Evolutionary conservation across 106 monocot species (phyloP).

Genomic region (Dioscorea alata): DNA sequence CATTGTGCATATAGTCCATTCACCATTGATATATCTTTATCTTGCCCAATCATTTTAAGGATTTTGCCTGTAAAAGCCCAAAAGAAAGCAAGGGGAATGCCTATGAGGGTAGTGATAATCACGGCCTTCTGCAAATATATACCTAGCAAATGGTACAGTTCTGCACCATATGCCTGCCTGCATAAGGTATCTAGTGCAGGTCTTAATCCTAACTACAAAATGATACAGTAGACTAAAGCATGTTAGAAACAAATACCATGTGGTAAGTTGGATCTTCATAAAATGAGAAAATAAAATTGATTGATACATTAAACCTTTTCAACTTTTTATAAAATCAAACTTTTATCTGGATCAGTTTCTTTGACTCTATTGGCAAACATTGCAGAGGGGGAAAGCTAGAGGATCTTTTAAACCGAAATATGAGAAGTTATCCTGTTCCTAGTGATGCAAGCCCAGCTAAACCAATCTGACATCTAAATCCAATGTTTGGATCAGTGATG

Average conservation of each 20-base stretch:
- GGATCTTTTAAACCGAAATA: no score
- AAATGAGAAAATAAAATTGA: no score
- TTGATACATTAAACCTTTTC: not conserved
- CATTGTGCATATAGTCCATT: not conserved
- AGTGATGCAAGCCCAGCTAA: no score
- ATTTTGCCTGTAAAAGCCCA: not conserved
- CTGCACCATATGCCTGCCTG: not conserved
- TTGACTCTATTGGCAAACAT: no score
- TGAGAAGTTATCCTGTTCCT: no score
- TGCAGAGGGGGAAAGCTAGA: no score
- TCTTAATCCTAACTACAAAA: not conserved
- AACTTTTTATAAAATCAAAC: no score
- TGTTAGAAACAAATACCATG: no score
- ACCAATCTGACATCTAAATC: no score
- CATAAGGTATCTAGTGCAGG: not conserved
- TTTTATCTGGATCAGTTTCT: no score
- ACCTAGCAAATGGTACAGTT: not conserved
- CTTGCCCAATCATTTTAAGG: not conserved
- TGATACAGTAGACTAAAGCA: not conserved
- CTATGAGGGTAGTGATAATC: not conserved
- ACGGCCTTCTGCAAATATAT: not conserved
- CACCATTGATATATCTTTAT: not conserved
- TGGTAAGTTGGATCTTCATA: no score
- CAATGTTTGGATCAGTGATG: no score
- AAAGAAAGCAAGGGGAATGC: not conserved